These are phyloP conservation scores for Sideroxylon spinosum DNA, from an alignment of 179 eudicot genomes.

Conservation along the genomic window DNA sequence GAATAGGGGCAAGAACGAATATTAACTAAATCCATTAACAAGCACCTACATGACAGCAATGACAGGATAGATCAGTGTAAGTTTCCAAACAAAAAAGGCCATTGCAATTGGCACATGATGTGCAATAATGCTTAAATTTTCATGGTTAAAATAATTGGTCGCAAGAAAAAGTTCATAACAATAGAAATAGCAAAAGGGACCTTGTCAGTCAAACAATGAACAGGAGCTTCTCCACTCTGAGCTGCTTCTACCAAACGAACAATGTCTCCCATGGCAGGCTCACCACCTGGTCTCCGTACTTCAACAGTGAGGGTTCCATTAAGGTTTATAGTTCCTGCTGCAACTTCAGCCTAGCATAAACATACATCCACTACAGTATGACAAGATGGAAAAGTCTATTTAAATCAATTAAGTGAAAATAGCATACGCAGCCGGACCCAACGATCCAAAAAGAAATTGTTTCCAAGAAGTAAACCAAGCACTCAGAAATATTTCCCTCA, in stretches of 20 bases:
- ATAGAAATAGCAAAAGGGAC: slow-evolving; percentile 12
- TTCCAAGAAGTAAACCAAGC: neutral
- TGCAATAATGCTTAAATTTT: slow-evolving; percentile 7
- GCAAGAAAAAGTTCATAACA: neutral
- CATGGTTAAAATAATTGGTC: neutral
- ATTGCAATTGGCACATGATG: neutral
- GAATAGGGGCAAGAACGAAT: neutral
- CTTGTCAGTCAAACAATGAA: slow-evolving; percentile 95
- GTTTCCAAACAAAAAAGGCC: neutral
- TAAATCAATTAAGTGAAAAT: neutral
- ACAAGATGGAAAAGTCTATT: neutral
- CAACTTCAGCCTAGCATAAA: slow-evolving; percentile 66
- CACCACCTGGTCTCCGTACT: slow-evolving; percentile 92
- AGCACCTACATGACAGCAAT: neutral
- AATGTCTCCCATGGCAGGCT: slow-evolving; percentile 89
- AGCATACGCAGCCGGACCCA: neutral
- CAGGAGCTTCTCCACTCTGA: slow-evolving; percentile 97
- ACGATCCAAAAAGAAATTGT: neutral
- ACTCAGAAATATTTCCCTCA: neutral
- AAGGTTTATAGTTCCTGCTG: slow-evolving; percentile 96
- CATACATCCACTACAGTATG: slow-evolving; percentile 1
- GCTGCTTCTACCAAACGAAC: slow-evolving; percentile 98
- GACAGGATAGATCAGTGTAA: neutral
- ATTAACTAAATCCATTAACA: neutral
- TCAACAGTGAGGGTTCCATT: slow-evolving; percentile 90